Base-by-base conservation (phyloP, 495 filamentous ascomycete species). In the Choiromyces venosus region DNA sequence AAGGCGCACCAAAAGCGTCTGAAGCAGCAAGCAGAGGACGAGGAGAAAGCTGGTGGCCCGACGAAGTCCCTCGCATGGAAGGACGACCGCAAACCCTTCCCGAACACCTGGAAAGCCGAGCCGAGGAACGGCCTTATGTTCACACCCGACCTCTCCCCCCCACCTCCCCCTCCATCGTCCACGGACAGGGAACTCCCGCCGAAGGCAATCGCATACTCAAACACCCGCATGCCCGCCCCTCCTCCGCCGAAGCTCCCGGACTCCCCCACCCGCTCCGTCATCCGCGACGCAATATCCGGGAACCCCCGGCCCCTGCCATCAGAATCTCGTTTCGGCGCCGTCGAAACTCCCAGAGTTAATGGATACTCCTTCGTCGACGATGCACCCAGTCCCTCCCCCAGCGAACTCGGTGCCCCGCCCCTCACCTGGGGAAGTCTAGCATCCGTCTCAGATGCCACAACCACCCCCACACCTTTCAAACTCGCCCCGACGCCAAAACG, bases 351-450 rank as follows among this genome's bases (percentile, higher is more conserved):
- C 0, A 86, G 93, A 3, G 92, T 98, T 0, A 92, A 93, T 71
- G 95, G 95, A 33, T 99, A 97, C 79, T 88, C 92, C 4, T 98
- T 97, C 82, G 95, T 99, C 61, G 93, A 97, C 76, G 91, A 96
- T 77, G 90, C 92, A 64, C 87, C 88, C 0, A 83, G 84, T 10
- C 77, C 69, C 33, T 79, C 72, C 21, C 75, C 66, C 35, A 74
- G 29, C n/a, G 76, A 74, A 39, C 74, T 76, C 12, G 76, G 77
- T 4, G 77, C 74, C 21, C 82, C 74, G 25, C 76, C 72, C 36
- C 69, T 81, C 1, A 81, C 75, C 3, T 79, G 79, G 79, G 79
- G 79, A 1, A 73, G 72, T 18, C 74, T 80, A 73, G 66, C 71
- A 7, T 71, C 78, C 6, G 72, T 77, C 37, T 74, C 73, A 19